These are phyloP conservation scores for Centaurea solstitialis DNA, from an alignment of 129 eudicot genomes.

Conservation along the genomic window DNA sequence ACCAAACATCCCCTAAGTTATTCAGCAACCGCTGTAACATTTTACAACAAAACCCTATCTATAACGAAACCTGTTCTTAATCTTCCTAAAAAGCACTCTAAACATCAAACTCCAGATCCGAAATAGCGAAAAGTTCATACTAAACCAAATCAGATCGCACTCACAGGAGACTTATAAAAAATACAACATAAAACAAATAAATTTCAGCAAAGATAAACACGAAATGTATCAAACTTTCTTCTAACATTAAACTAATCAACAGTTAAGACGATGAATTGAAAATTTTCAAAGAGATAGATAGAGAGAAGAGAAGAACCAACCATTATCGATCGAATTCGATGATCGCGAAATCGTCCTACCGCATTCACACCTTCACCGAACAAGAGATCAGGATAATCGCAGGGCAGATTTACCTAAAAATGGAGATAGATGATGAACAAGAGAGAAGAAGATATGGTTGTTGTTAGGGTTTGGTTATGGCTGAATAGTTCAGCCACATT, in stretches of 20 bases:
- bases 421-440: background rate
- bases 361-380: slow-evolving; percentile 4
- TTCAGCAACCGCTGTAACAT: background rate
- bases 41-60: background rate
- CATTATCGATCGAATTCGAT: slow-evolving; percentile 28
- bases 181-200: background rate
- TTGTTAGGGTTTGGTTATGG: slow-evolving; percentile 30
- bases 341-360: background rate
- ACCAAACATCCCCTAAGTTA: too few relatives aligned
- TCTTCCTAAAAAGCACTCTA: background rate
- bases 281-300: background rate
- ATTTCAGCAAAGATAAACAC: background rate
- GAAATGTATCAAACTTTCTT: background rate
- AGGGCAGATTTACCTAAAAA: background rate
- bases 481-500: background rate
- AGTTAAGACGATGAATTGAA: background rate
- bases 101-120: background rate
- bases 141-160: slow-evolving; percentile 25
- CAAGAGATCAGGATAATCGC: background rate
- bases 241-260: background rate
- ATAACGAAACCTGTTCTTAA: background rate
- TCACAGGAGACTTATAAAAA: background rate
- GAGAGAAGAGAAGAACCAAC: slow-evolving; percentile 13
- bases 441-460: slow-evolving; percentile 9
- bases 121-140: background rate